Evolutionary conservation across 2,329 filamentous ascomycete species (phyloP).

Genomic region (Raffaelea albimanens): DNA sequence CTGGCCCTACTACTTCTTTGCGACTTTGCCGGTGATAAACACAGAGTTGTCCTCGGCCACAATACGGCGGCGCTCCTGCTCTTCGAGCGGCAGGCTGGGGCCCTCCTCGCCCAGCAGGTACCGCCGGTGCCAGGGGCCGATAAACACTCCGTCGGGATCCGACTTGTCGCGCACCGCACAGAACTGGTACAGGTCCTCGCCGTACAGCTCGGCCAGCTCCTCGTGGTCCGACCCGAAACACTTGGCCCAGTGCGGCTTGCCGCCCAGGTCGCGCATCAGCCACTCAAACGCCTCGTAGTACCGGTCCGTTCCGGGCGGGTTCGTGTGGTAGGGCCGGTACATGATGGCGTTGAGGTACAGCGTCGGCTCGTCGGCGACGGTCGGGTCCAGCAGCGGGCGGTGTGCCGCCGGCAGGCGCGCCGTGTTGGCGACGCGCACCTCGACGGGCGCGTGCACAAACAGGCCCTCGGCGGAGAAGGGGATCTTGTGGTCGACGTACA

Average conservation of each 20-base stretch:
- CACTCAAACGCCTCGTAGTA: conserved; percentile 78
- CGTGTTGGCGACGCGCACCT: conserved; percentile 66
- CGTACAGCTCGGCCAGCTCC: conserved; percentile 54
- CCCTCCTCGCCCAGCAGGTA: conserved; percentile 39
- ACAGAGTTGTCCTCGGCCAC: conserved; percentile 13
- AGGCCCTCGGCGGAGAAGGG: conserved; percentile 59
- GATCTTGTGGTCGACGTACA: conserved; percentile 52
- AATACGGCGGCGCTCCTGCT: conserved; percentile 15
- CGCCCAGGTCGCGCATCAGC: conserved; percentile 69
- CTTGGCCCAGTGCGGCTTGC: conserved; percentile 74
- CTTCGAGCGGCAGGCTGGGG: conserved; percentile 18
- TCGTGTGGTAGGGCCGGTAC: conserved; percentile 62
- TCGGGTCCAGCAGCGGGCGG: conserved; percentile 49
- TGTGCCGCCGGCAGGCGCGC: conserved; percentile 22
- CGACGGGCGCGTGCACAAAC: conserved; percentile 69
- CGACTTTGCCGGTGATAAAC: conserved; percentile 5
- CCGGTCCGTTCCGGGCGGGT: conserved; percentile 57
- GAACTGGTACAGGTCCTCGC: conserved; percentile 51
- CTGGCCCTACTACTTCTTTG: no score
- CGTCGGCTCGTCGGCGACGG: conserved; percentile 50
- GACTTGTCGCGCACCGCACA: conserved; percentile 51
- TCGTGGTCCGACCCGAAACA: conserved; percentile 52
- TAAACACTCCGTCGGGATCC: conserved; percentile 69
- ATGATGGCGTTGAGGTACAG: conserved; percentile 75
- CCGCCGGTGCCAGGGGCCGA: conserved; percentile 80